Evolutionary conservation across 306 rosid genomes (phyloP).

Genomic region (Fragaria nilgerrensis): DNA sequence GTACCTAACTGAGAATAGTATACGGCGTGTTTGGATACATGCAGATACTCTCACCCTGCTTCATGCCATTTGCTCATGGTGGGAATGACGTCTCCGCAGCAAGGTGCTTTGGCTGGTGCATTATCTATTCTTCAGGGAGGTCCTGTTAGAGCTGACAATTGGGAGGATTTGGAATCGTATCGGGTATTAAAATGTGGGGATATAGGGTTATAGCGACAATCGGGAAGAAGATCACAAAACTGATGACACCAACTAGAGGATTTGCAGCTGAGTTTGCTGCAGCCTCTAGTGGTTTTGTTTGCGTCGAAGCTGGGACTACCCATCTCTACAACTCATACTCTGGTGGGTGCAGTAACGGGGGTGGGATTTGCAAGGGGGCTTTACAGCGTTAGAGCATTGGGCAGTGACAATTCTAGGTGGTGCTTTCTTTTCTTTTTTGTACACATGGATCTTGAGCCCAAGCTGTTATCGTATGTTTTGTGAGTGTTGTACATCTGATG

Average conservation of each 20-base stretch:
- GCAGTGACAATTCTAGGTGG: conserved; percentile 89
- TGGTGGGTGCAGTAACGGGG: conserved; percentile 54
- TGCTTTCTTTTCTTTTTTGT: conserved; percentile 60
- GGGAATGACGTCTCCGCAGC: too few species aligned
- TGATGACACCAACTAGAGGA: conserved; percentile 84
- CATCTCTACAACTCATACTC: conserved; percentile 92
- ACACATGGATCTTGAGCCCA: conserved; percentile 82
- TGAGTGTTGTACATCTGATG: too few species aligned
- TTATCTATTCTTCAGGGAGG: too few species aligned
- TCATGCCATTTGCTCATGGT: conserved; percentile 90
- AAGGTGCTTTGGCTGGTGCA: too few species aligned
- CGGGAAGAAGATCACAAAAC: conserved; percentile 89
- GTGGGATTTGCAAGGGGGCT: conserved; percentile 96
- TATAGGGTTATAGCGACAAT: conserved; percentile 94
- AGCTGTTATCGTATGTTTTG: too few species aligned
- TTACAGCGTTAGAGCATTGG: conserved; percentile 82
- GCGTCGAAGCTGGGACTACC: conserved; percentile 87
- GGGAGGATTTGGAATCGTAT: too few species aligned
- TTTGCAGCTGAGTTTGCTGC: conserved; percentile 99
- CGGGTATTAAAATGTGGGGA: conserved; percentile 90
- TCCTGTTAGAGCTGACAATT: too few species aligned
- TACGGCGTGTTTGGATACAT: conserved; percentile 93
- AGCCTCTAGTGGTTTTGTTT: conserved; percentile 74
- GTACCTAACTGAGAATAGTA: conserved; percentile 82
- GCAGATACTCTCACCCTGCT: conserved; percentile 96